Base-by-base conservation (phyloP, 306 rosid genomes). In the Hippophae tibetana region DNA sequence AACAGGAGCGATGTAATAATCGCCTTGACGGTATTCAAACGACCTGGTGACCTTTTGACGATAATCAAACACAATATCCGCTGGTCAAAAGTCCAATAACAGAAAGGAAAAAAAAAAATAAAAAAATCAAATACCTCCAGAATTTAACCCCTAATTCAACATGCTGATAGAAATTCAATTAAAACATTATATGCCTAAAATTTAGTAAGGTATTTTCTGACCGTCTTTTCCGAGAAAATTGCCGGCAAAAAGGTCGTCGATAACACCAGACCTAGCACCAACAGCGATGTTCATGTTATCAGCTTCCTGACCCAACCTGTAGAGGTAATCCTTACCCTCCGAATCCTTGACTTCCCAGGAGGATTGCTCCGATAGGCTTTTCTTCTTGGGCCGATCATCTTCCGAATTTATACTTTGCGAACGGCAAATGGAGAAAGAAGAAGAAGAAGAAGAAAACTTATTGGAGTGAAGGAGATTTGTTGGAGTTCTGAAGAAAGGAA, bases 271-370 rank as follows among this genome's bases (percentile, higher is more conserved):
- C 58, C 87, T 82, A 65, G 90, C 96, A 5, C 98, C 98, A 18
- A 92, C 96, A 45, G 98, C 95, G 68, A 92, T 85, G 76, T 87
- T 92, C 98, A 87, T 81, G 78, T 85, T 92, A 55, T 92, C 98
- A 18, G 95, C 84, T 69, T 92, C 98, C 68, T 69, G 70, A 44
- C 98, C 98, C 6, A 92, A 84, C 61, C 93, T 70, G 69, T 83
- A 87, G 14, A 92, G 81, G 79, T 87, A 92, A 66, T 92, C 98
- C 62, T 42, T 79, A 13, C 98, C 98, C 63, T 79, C 80, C 0
- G 79, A 69, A 69, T 87, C 94, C 72, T 87, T 68, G 5, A 89
- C 73, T 74, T 92, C 95, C 98, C 95, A 87, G 0, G 96, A 85
- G 2, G 96, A 92, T 71, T 92, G 95, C 69, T 85, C 50, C 1